Conservation (phyloP, 2,329 filamentous ascomycete species). For the Sphaerulina vaccinii region DNA sequence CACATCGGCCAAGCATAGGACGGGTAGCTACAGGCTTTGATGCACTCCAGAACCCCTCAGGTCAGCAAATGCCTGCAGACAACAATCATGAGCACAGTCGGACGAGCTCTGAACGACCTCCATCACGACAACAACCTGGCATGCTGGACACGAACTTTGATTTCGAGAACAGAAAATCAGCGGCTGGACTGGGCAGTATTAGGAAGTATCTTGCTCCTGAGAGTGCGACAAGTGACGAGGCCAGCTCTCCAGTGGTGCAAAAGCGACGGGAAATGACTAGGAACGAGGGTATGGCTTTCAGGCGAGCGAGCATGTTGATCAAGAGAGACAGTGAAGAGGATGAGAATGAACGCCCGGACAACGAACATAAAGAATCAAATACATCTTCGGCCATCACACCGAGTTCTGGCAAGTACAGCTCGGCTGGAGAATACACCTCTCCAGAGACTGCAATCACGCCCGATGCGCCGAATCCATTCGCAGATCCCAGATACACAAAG, state of each 20-base stretch:
- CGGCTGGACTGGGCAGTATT: constrained; percentile 2
- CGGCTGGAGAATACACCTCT: constrained; percentile 20
- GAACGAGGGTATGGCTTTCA: constrained; percentile 34
- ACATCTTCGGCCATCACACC: constrained; percentile 10
- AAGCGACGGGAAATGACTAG: constrained; percentile 31
- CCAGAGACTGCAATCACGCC: constrained; percentile 22
- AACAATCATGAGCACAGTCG: not conserved
- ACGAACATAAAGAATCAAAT: constrained; percentile 9
- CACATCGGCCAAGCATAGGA: constrained; percentile 25
- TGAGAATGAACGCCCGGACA: constrained; percentile 6
- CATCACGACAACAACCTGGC: constrained; percentile 14
- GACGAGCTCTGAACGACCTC: not conserved
- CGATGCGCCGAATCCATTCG: constrained; percentile 27
- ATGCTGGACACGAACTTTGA: constrained; percentile 20
- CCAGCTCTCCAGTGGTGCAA: constrained; percentile 24
- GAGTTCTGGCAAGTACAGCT: constrained; percentile 3
- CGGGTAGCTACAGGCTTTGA: constrained; percentile 32
- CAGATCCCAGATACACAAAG: constrained; percentile 32
- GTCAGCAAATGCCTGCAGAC: constrained; percentile 9
- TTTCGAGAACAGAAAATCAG: not conserved
- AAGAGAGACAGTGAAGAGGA: constrained; percentile 29
- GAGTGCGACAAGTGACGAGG: constrained; percentile 12
- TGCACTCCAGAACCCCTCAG: constrained; percentile 5
- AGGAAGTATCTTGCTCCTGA: not conserved
- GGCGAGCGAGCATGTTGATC: constrained; percentile 35